Conservation (phyloP, 805 yeast genomes). For the Ogataea thermomethanolica region DNA sequence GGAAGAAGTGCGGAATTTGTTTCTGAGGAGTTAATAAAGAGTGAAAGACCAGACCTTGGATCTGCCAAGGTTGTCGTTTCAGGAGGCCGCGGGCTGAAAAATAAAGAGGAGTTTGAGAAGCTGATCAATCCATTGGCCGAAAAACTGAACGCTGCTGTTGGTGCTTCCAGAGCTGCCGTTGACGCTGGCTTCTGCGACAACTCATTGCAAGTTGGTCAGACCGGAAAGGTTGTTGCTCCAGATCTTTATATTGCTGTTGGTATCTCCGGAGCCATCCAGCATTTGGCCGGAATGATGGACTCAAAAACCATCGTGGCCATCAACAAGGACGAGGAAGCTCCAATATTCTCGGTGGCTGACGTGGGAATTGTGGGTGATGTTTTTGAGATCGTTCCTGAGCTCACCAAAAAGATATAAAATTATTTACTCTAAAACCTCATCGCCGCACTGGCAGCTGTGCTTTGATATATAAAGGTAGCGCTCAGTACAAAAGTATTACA, state of each 20-base stretch:
- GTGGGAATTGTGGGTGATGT: conserved; percentile 86
- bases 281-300: conserved; percentile 97
- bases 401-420: conserved; percentile 63
- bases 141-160: conserved; percentile 84
- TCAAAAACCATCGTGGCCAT: conserved; percentile 91
- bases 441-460: conserved; percentile 3
- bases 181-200: conserved; percentile 95
- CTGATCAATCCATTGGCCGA: conserved; percentile 81
- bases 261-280: conserved; percentile 96
- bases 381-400: conserved; percentile 84
- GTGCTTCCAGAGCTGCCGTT: conserved; percentile 98
- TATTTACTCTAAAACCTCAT: not conserved
- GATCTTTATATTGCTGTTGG: conserved; percentile 92
- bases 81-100: conserved; percentile 93
- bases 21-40: conserved; percentile 66
- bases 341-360: conserved; percentile 90
- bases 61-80: conserved; percentile 79
- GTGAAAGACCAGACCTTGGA: conserved; percentile 88
- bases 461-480: conserved; percentile 6
- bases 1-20: conserved; percentile 57
- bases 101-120: conserved; percentile 79
- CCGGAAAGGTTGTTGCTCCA: conserved; percentile 97
- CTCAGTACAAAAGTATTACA: conserved; percentile 2
- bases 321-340: conserved; percentile 91
- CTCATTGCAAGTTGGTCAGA: conserved; percentile 95